Evolutionary conservation across 768 basidiomycete genomes (phyloP), one percentile per base, ranked within the genome.

Genomic region (Trametes cinnabarina): DNA sequence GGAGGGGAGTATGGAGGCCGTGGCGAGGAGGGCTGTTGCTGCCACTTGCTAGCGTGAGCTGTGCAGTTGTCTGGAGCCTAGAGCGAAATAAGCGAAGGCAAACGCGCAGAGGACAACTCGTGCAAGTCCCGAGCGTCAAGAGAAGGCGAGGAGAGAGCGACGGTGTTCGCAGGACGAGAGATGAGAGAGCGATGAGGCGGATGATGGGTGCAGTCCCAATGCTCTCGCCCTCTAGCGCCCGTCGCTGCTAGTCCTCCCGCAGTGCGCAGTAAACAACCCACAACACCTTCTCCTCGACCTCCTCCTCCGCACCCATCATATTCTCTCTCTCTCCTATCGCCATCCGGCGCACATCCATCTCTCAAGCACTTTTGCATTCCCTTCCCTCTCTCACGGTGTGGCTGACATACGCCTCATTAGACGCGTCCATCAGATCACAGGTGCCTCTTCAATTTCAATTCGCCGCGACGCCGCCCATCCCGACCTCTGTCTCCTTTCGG

Each of bases 91-190:
- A 22, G 44, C 26, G 43, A 28, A 51, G 26, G 56, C 25, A 51
- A 14, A 41, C 47, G 53, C 34, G 59, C 55, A 57, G 55, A 44
- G 61, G 63, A 64, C 20, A 15, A 46, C 23, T 46, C 44, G 23
- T 26, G 39, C 28, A 17, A n/a, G 44, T 10, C 44, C 14, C 19
- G n/a, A 12, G 44, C 25, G 26, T 7, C 23, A 26, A 20, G 14
- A 26, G 22, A 15, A 7, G 15, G 44, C 44, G 37, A n/a, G 15
- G 37, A 39, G 37, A 39, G 11, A 39, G 37, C 9, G 15, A 15
- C 5, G 4, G 37, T n/a, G 37, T 4, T 4, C 14, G 37, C 37
- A 39, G 37, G 5, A 15, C 9, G 37, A 39, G 37, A 39, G 37
- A n/a, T 15, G 14, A 15, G 9, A 15, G 37, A 9, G 37, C 9